Evolutionary conservation across 495 filamentous ascomycete species (phyloP), one percentile per base, ranked within the genome.

Genomic region (Acidiella bohemica): DNA sequence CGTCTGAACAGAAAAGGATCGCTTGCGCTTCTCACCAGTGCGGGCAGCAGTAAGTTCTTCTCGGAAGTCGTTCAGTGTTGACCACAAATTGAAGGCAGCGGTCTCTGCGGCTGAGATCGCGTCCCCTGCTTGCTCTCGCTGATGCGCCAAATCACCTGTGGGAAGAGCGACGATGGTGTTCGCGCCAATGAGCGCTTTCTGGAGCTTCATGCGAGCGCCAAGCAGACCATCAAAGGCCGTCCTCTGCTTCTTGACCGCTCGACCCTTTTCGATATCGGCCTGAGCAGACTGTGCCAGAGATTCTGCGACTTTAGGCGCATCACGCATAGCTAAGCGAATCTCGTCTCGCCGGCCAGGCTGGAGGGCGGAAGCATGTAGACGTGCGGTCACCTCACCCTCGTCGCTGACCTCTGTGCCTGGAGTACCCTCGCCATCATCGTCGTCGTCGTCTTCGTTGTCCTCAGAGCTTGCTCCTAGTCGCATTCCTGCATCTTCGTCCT

Each of bases 21-120:
- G 49, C 37, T 64, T 65, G 10, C 62, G 60, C 45, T 65, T 65
- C 59, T 22, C 68, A 57, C 59, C 83, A 74, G 43, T 68, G 59
- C 69, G 61, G 5, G 66, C 60, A n/a, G 67, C 60, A 3, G 67
- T 61, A 12, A 84, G 64, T 17, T 71, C 64, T 37, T 65, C 55
- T 11, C 87, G 78, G 43, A 94, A 73, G 17, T 67, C 67, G 51
- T 85, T 78, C 20, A 97, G 68, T 1, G 78, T 77, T 46, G 80
- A 88, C 78, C 84, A 94, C 29, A 97, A 70, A 30, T 77, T 77
- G 18, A 94, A 60, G 0, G 86, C 90, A n/a, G 87, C 87, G 14
- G 72, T 69, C 62, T 96, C 90, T 7, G 87, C 92, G 0, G 80
- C 80, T 46, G 77, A 67, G 49, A 93, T 56, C 61, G 65, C 50